phyloP scores from a whole-genome alignment of 345 rosid species.

The Salix viminalis region DNA sequence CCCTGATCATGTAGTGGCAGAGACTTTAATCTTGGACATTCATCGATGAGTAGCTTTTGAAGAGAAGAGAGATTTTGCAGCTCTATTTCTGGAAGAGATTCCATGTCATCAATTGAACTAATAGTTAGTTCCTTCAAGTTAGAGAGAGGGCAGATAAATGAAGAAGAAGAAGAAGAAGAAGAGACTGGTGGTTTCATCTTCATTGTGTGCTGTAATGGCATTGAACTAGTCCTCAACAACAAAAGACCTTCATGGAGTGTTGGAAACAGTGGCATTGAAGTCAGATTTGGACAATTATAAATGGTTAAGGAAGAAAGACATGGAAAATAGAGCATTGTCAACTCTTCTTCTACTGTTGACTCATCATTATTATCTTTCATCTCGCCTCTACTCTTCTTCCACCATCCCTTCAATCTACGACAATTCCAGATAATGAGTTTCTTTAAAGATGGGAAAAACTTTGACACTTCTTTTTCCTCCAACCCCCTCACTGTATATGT shows the following conservation, averaged over 20 bases:
- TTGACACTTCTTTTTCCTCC: no score
- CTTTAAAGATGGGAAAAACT: no score
- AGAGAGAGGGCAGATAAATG: not conserved
- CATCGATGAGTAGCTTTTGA: not conserved
- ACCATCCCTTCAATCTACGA: no score
- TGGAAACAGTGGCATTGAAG: conserved; percentile 10
- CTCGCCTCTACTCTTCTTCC: no score
- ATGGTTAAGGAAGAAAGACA: no score
- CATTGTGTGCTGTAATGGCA: not conserved
- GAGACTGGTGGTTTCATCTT: not conserved
- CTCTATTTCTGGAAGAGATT: not conserved
- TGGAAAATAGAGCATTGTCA: no score
- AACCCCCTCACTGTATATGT: no score
- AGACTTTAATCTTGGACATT: not conserved
- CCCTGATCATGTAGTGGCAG: not conserved
- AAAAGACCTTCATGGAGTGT: not conserved
- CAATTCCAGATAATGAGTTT: no score
- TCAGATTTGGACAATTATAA: not conserved
- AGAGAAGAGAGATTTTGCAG: conserved; percentile 13
- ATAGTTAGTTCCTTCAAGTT: not conserved
- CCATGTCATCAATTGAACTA: not conserved
- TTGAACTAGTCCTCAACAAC: no score
- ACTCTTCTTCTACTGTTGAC: no score
- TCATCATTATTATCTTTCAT: no score
- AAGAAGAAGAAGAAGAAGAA: not conserved